Evolutionary conservation across 2,329 filamentous ascomycete species (phyloP).

Genomic region (Colletotrichum sp.): DNA sequence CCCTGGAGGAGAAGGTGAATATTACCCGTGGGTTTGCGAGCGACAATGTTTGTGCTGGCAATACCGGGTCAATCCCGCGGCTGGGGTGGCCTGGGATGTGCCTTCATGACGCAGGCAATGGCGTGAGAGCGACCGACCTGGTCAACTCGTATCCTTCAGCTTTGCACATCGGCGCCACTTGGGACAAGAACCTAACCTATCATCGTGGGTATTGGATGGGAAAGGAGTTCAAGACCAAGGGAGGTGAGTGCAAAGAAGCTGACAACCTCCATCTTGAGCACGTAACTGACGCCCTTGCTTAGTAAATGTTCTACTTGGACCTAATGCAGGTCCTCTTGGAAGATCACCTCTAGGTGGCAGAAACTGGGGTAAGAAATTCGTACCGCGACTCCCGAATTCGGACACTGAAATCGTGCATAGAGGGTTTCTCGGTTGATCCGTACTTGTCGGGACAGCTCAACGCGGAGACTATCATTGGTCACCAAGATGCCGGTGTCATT

Average conservation of each 20-base stretch:
- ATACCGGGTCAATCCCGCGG: conserved; percentile 50
- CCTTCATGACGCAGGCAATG: conserved; percentile 55
- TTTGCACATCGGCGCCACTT: conserved; percentile 53
- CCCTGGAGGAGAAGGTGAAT: conserved; percentile 67
- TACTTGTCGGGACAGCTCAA: conserved; percentile 58
- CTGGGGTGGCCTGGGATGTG: conserved; percentile 53
- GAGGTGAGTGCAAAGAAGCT: conserved; percentile 28
- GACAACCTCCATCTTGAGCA: accelerated
- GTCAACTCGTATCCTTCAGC: conserved; percentile 54
- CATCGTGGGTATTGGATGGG: conserved; percentile 37
- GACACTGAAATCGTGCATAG: conserved; percentile 8
- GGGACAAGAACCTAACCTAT: conserved; percentile 61
- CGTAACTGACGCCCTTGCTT: accelerated
- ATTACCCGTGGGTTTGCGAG: conserved; percentile 38
- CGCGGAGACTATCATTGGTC: conserved; percentile 55
- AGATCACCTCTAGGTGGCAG: conserved; percentile 33
- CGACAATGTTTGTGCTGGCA: conserved; percentile 51
- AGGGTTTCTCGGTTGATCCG: conserved; percentile 52
- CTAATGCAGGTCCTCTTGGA: conserved; percentile 36
- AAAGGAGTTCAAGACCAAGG: conserved; percentile 36
- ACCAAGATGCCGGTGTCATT: conserved; percentile 60
- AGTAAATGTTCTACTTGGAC: conserved; percentile 37
- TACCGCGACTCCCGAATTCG: too few species aligned
- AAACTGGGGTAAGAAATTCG: conserved; percentile 30
- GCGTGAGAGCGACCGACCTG: conserved; percentile 51